phyloP scores from a whole-genome alignment of 2,329 filamentous ascomycete genomes.

The Fusarium sp. region DNA sequence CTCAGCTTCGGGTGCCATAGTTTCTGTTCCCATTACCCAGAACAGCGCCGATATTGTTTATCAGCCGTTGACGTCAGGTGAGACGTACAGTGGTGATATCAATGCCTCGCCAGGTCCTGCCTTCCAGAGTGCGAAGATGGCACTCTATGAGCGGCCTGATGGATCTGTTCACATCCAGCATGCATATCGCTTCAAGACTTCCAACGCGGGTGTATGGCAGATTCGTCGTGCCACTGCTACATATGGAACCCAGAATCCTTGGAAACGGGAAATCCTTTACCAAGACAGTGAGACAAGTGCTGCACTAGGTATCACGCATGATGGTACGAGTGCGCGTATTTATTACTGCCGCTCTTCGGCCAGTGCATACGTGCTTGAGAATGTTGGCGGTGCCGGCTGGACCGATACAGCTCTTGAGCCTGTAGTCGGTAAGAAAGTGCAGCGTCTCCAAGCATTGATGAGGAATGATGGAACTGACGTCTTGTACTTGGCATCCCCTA shows the following conservation, averaged over 20 bases:
- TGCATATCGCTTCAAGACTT: constrained; percentile 21
- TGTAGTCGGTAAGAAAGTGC: constrained; percentile 10
- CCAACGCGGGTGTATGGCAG: constrained; percentile 2
- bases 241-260: constrained; percentile 16
- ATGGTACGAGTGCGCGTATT: constrained; percentile 11
- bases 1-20: constrained; percentile 21
- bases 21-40: constrained; percentile 13
- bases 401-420: constrained; percentile 22
- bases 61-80: constrained; percentile 38
- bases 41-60: constrained; percentile 23
- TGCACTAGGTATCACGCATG: constrained; percentile 15
- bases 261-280: constrained; percentile 13
- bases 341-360: constrained; percentile 15
- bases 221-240: constrained; percentile 8
- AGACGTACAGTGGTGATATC: constrained; percentile 25
- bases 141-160: not conserved
- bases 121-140: constrained; percentile 22
- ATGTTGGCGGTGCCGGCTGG: constrained; percentile 6
- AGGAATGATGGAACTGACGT: constrained; percentile 24
- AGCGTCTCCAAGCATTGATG: constrained; percentile 25
- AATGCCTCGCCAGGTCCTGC: constrained; percentile 11
- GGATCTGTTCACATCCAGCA: constrained; percentile 12
- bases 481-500: constrained; percentile 23
- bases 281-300: constrained; percentile 13
- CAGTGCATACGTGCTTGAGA: constrained; percentile 29